Evolutionary conservation across 306 rosid species (phyloP), one percentile per base, ranked within the genome.

Genomic region (Oemleria cerasiformis): DNA sequence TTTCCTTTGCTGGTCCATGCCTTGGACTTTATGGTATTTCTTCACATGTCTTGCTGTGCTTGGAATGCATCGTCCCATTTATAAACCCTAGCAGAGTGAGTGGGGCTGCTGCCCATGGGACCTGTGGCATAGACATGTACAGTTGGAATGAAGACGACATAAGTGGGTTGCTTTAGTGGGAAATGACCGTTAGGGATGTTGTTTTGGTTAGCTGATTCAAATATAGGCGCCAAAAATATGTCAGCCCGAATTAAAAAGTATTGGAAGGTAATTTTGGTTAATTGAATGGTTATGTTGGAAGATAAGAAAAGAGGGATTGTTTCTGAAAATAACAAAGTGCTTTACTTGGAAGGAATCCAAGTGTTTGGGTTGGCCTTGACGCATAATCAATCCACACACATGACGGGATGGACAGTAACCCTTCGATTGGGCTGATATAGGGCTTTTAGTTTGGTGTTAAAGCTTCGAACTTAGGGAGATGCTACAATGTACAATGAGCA

Each of bases 281-380:
- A 25, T 25, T 25, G 30, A 25, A 25, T 77, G 58, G 63, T 8
- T 20, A 36, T 64, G 68, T 47, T 68, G 71, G 70, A 65, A 20
- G 15, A 55, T 12, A 61, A 67, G 38, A 80, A 45, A 73, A 30
- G 70, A 13, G 64, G 50, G 13, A 48, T 1, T 23, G 16, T 57
- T 67, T 48, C 11, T 1, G 1, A 51, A 41, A 58, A 44, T 9
- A 5, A 43, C 71, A 61, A 62, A 68, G 9, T 87, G 61, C 96
- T 92, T 89, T 77, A 85, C 92, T 78, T 51, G 49, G 49, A 45
- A 45, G 1, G 16, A 45, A 67, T 79, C 76, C 56, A 73, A 66
- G 83, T 72, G 59, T 57, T 53, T 89, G 77, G 96, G 91, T 83
- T 92, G 83, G 74, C 80, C 89, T 90, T 88, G 67, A 92, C 86